Evolutionary conservation across 345 rosid species (phyloP), one percentile per base, ranked within the genome.

Genomic region (Lepidium aucheri): DNA sequence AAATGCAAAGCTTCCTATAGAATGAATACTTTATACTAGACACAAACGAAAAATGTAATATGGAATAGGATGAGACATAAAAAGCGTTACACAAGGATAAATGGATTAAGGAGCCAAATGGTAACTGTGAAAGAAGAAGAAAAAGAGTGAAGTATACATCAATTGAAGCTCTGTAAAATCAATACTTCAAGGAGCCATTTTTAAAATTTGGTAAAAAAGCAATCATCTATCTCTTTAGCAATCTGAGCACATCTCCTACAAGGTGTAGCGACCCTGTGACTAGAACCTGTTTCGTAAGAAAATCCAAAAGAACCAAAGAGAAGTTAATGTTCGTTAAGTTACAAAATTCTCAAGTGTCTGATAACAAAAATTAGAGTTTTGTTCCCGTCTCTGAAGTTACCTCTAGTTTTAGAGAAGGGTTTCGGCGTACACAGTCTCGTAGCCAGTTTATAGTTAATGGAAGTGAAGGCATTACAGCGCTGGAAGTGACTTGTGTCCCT

Each of bases 211-310:
- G 51, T 44, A 6, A 55, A 5, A 22, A 17, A 60, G 60, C 0
- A 34, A 32, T 87, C n/a, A 20, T 20, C 22, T 73, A 79, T 69
- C 81, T 83, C 79, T 76, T 83, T 34, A 86, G 52, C 44, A 86
- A 75, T 79, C 85, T 84, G 18, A 89, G 81, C 4, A 89, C 96
- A 72, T 89, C 96, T 9, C 96, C 92, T 38, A 89, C 90, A 47
- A 89, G 83, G 78, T 89, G 92, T 59, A 89, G 56, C 11, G 96
- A 89, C 41, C 96, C 96, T 14, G 96, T 89, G 72, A 86, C 92
- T 47, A 89, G 82, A 73, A 89, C 96, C 96, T 89, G 83, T 45
- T 67, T 39, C 72, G 63, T 45, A 24, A 68, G 4, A 18, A 53
- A 30, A 8, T 53, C 3, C 13, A 35, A n/a, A n/a, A 6, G 12